Evolutionary conservation across 169 alveolate genomes (phyloP).

Genomic region (Eimeria sp.): DNA sequence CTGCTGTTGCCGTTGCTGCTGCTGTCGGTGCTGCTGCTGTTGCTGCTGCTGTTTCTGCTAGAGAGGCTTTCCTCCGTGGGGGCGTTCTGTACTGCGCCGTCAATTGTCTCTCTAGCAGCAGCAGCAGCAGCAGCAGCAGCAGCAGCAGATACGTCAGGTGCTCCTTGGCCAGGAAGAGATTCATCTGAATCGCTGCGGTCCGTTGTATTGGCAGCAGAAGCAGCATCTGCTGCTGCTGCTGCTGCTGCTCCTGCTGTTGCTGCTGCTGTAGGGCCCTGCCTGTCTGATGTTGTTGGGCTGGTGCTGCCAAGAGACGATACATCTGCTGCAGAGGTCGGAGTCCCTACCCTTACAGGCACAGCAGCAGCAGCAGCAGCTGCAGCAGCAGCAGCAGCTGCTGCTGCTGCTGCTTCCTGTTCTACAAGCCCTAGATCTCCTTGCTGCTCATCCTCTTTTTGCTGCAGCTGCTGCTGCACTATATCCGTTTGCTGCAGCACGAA

Average conservation of each 20-base stretch:
- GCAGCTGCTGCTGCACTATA: background rate
- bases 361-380: constrained; percentile 7
- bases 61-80: background rate
- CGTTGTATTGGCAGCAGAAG: background rate
- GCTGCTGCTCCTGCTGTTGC: constrained; percentile 18
- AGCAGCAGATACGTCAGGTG: background rate
- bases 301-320: background rate
- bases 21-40: background rate
- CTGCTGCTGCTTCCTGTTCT: background rate
- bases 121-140: constrained; percentile 2
- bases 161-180: no score
- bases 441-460: background rate
- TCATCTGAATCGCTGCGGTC: no score
- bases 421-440: background rate
- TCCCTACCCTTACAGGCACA: background rate
- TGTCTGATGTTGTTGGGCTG: constrained; percentile 18
- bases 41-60: no score
- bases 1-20: constrained; percentile 1
- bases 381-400: background rate
- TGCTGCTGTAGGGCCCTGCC: background rate
- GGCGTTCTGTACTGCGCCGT: background rate
- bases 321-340: no score
- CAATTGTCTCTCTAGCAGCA: background rate
- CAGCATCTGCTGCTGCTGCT: background rate
- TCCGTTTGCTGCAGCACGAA: background rate